Base-by-base conservation (phyloP, 345 rosid species). In the Viola odorata region DNA sequence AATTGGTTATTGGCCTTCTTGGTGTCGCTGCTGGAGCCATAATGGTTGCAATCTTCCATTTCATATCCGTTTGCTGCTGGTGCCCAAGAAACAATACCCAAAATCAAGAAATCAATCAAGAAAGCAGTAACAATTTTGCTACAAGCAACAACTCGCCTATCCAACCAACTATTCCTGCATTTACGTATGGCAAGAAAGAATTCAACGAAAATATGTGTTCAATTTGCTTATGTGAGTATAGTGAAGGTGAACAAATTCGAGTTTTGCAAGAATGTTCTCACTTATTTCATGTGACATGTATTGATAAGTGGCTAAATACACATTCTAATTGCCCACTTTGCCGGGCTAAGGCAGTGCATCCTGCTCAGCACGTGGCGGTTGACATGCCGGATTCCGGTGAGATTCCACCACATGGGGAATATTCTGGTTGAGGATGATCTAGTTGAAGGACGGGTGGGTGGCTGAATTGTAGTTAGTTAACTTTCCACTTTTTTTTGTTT, bases 291-390 rank as follows among this genome's bases (percentile, higher is more conserved):
- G 78, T 58, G 15, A 40, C 58, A 7, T 85, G 90, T 58, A 75
- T 85, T 11, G 82, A 85, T 62, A 65, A 51, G 67, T 80, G 90
- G 87, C 72, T 80, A 4, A 41, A 44, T 41, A 78, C 77, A 6
- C 90, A 78, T 44, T 58, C 84, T 1, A 78, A 58, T 63, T 85
- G 85, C 61, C 87, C 87, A 0, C 78, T 78, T 14, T 82, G 86
- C 56, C 76, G 86, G 16, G 72, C 79, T 36, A 51, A 65, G 16
- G 38, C 70, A 5, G 12, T 2, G 15, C 0, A 45, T 3, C 63
- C 64, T 42, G 54, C 53, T 0, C 66, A 14, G 4, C 55, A 62
- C 39, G 45, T 63, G 14, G 68, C 40, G 41, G 7, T 73, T 38
- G 17, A 68, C 15, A 5, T 65, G 64, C 64, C 73, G 45, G 68